Base-by-base conservation (phyloP, 352 stramenopile species). In the Pythium inflatum region DNA sequence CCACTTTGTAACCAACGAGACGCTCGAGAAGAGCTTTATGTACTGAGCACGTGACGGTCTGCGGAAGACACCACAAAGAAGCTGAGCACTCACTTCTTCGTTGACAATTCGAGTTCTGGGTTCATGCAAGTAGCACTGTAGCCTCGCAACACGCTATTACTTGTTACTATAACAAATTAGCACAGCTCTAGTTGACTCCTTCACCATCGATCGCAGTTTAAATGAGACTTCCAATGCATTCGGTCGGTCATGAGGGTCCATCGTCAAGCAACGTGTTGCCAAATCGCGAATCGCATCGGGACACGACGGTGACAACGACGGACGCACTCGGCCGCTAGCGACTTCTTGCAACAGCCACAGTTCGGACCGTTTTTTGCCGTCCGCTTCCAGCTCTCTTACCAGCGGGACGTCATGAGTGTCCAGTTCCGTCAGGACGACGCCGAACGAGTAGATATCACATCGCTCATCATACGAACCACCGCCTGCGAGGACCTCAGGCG, bases 1-100 rank as follows among this genome's bases (percentile, higher is more conserved):
- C 16, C 89, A 97, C 66, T 90, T 78, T 34, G 87, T 94, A 5
- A 91, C 82, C 43, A 78, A 94, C 59, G 82, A 71, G 1, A 73
- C 89, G 59, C 70, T 94, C 0, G 76, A 91, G 54, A 72, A 68
- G n/a, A n/a, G n/a, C n/a, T n/a, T n/a, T n/a, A n/a, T n/a, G n/a
- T n/a, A n/a, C n/a, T n/a, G n/a, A n/a, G n/a, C n/a, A n/a, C n/a
- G n/a, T n/a, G n/a, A n/a, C n/a, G n/a, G n/a, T n/a, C n/a, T n/a
- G n/a, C n/a, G n/a, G n/a, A n/a, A n/a, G n/a, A n/a, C n/a, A n/a
- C n/a, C n/a, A n/a, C n/a, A n/a, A n/a, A n/a, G n/a, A n/a, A n/a
- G n/a, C n/a, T n/a, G n/a, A n/a, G n/a, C n/a, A n/a, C n/a, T n/a
- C n/a, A n/a, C n/a, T n/a, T n/a, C n/a, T n/a, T n/a, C n/a, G n/a